Base-by-base conservation (phyloP, 2,329 filamentous ascomycete genomes). In the Aspergillus sp. region DNA sequence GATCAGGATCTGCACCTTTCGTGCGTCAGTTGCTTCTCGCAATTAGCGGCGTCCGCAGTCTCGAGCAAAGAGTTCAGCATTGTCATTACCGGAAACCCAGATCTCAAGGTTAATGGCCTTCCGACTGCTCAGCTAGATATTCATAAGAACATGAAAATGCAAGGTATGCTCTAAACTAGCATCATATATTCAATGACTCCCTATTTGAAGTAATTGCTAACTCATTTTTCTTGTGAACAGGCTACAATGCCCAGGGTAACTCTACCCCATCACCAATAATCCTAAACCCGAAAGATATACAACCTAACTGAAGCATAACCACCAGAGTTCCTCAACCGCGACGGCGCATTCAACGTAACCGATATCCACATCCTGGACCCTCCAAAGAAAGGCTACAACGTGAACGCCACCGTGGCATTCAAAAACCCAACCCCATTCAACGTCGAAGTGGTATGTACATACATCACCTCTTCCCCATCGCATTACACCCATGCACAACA, bases 331-430 rank as follows among this genome's bases (percentile, higher is more conserved):
- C 39, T 70, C 18, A 68, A 67, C 20, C 20, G 47, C 5, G 14
- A 63, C 2, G 64, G 61, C 3, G 61, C 64, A 9, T 67, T 70
- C 50, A 69, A 69, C 22, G 57, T 70, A 39, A 70, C 64, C 31
- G 67, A 39, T 2, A 9, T 69, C 2, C 58, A 68, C 1, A 55
- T 69, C 12, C 45, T 69, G 5, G 49, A 63, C 16, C 58, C 62
- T 1, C 52, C 52, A 7, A 61, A 46, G 6, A 55, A 70, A 24
- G 68, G 67, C 29, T 69, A 64, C 29, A 70, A 70, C 18, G 60
- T 69, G 31, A 70, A 71, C 57, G 66, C 68, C n/a, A 70, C 68
- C 1, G 59, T 69, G 6, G 56, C 63, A 9, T 29, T 71, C 14
- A 58, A 56, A 12, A 68, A 69, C 22, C 66, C 68, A 14, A 65